phyloP scores from a whole-genome alignment of 192 early-diverging fungal species.

The Chytriomyces hyalinus region DNA sequence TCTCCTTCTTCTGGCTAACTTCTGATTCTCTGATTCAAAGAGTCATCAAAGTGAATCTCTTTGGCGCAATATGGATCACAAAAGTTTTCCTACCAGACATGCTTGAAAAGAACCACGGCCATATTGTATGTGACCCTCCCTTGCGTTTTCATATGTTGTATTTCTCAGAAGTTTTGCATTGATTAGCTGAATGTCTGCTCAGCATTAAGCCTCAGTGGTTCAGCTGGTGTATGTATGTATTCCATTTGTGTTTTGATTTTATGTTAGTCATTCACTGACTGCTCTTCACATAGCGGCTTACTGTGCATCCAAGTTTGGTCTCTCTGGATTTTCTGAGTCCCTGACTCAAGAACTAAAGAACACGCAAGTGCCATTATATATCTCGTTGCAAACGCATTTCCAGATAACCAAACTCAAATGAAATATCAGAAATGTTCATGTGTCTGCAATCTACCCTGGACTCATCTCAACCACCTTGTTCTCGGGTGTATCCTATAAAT shows the following conservation, averaged over 20 bases:
- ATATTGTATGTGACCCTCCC: constrained; percentile 64
- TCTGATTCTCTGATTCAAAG: constrained; percentile 19
- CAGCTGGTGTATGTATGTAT: background rate
- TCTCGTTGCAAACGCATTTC: background rate
- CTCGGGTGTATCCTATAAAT: constrained; percentile 58
- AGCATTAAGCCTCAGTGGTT: constrained; percentile 17
- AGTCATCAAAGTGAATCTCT: constrained; percentile 72
- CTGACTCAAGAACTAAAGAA: constrained; percentile 74
- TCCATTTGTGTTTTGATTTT: background rate
- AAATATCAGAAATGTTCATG: constrained; percentile 62
- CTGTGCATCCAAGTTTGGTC: constrained; percentile 79
- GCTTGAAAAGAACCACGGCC: constrained; percentile 73
- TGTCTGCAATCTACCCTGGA: constrained; percentile 75
- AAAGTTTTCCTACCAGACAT: constrained; percentile 79
- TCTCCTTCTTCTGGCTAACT: background rate
- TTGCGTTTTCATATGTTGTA: constrained; percentile 23
- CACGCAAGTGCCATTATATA: constrained; percentile 53
- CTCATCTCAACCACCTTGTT: constrained; percentile 78
- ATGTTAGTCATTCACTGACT: background rate
- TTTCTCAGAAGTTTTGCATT: constrained; percentile 47
- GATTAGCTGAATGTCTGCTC: constrained; percentile 33
- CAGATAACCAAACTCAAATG: constrained; percentile 6
- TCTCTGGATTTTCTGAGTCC: constrained; percentile 73
- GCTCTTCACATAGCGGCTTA: constrained; percentile 61
- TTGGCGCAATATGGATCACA: constrained; percentile 76